Base-by-base conservation (phyloP, 2,329 filamentous ascomycete species). In the Stachybotrys echinatus region DNA sequence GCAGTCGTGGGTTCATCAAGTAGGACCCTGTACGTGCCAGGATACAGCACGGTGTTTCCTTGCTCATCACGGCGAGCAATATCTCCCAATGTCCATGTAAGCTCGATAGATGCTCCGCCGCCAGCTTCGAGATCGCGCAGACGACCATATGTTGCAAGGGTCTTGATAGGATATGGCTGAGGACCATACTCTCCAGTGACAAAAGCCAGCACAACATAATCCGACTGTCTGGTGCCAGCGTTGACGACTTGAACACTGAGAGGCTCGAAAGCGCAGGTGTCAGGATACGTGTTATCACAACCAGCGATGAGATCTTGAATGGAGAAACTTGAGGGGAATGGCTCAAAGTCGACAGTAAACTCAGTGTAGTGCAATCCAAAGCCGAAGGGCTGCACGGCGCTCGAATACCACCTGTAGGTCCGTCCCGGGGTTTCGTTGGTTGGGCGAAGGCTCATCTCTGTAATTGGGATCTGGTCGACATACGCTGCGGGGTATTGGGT, bases 331-430 rank as follows among this genome's bases (percentile, higher is more conserved):
- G 64, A 58, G 14, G 58, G 53, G 23, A 23, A 34, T 20, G 21
- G 7, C 12, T 14, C 20, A 23, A 45, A 34, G n/a, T 14, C n/a
- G 14, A 20, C 14, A 10, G n/a, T 18, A 55, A 84, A 83, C 37
- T 64, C 77, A 5, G 80, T 84, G 63, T 83, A 84, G 58, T 83
- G 79, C 51, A 83, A 56, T 0, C 80, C 81, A 51, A 71, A 70
- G 1, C 80, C 81, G 50, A 83, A 84, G 0, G 72, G 71, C 46
- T 75, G 72, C 3, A 80, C 69, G n/a, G 66, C 65, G 27, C 70
- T 69, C 5, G 70, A 68, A 60, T 79, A 84, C 79, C 79, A 84
- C 54, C 72, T 75, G 55, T 84, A 83, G 0, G 81, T 84, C 6
- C 79, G 67, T 17, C 80, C 79, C 0, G 79, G 77, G 42, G 68